Conservation (phyloP, 352 stramenopile genomes). For the Globisporangium ultimum region DNA sequence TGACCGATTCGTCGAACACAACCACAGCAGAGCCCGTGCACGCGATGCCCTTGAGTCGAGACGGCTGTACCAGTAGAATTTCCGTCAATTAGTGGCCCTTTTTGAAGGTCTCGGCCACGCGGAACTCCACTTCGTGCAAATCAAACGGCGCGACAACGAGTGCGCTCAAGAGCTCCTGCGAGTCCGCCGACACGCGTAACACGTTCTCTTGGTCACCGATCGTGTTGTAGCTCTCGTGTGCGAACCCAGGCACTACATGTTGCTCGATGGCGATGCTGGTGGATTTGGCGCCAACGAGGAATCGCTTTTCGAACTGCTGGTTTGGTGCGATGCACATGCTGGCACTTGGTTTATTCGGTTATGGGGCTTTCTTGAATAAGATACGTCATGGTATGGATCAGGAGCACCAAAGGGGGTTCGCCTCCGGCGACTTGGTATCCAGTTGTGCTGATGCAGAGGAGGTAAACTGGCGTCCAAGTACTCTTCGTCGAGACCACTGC, state of each 20-base stretch:
- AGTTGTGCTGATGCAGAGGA: no score
- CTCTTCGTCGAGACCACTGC: no score
- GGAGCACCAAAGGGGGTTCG: neutral
- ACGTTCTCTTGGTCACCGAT: neutral
- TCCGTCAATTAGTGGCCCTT: slow-evolving; percentile 18
- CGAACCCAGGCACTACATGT: slow-evolving; percentile 14
- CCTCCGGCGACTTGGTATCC: no score
- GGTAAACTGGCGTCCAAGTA: no score
- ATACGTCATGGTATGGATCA: neutral
- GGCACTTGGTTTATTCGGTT: neutral
- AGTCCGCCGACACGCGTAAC: slow-evolving; percentile 14
- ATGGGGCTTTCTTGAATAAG: neutral
- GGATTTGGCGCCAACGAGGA: neutral
- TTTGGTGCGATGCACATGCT: neutral
- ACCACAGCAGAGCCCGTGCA: slow-evolving; percentile 13
- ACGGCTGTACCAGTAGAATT: slow-evolving; percentile 12
- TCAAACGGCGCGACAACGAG: slow-evolving; percentile 5
- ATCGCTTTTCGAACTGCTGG: slow-evolving; percentile 1
- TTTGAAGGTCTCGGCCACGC: neutral
- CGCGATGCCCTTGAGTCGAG: slow-evolving; percentile 7
- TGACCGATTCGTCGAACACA: slow-evolving; percentile 21
- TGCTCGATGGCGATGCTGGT: slow-evolving; percentile 8
- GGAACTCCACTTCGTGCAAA: slow-evolving; percentile 9
- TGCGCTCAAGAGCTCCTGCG: slow-evolving; percentile 3
- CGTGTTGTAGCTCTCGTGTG: slow-evolving; percentile 15